Percentiles rank a stretch among this genome's conserved stretches.
These are phyloP conservation scores for Tephrocybe sp. DNA, from an alignment of 768 basidiomycete species.

Conservation along the genomic window DNA sequence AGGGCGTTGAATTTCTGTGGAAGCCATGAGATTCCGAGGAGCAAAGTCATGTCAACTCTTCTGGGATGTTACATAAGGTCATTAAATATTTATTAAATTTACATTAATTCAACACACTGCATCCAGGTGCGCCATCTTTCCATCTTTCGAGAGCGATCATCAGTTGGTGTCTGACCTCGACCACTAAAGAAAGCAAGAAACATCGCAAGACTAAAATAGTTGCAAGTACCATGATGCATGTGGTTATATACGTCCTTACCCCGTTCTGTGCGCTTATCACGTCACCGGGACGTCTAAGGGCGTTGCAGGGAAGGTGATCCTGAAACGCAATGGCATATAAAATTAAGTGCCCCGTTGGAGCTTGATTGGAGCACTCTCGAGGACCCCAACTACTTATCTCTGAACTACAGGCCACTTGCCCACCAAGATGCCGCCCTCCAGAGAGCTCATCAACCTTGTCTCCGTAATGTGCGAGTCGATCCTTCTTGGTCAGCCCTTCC, in stretches of 20 bases:
- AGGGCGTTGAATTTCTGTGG: constrained; percentile 9
- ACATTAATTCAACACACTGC: not conserved
- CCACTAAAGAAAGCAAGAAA: no score
- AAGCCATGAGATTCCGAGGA: constrained; percentile 13
- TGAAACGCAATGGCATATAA: no score
- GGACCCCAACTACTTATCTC: constrained; percentile 10
- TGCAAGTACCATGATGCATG: no score
- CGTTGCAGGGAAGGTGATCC: no score
- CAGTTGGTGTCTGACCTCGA: no score
- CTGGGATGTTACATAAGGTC: not conserved
- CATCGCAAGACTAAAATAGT: no score
- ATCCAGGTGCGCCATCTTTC: no score
- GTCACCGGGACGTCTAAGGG: no score
- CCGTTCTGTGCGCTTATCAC: no score
- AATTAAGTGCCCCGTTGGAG: not conserved
- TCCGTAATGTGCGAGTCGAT: constrained; percentile 16
- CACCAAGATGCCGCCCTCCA: constrained; percentile 8
- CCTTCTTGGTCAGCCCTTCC: constrained; percentile 5
- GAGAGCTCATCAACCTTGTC: constrained; percentile 4
- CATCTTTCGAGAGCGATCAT: no score
- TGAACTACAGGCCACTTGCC: not conserved
- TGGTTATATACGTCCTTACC: no score
- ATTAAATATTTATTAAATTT: not conserved
- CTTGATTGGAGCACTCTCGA: constrained; percentile 14
- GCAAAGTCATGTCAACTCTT: not conserved